Evolutionary conservation across 2,329 filamentous ascomycete genomes (phyloP).

Genomic region (Cladophialophora yegresii): DNA sequence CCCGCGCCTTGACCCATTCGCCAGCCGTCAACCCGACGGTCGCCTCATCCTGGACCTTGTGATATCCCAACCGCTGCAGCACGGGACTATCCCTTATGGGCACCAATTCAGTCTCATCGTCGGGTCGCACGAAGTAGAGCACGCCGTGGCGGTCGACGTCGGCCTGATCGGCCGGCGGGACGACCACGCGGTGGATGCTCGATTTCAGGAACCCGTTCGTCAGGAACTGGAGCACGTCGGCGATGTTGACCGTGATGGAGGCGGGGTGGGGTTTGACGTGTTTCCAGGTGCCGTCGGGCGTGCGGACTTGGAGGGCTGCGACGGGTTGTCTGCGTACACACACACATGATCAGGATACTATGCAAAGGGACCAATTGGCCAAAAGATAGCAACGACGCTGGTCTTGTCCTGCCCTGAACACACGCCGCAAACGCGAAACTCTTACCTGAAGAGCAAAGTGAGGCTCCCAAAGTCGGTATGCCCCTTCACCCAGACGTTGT

Average conservation of each 20-base stretch:
- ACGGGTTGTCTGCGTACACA: slow-evolving; percentile 55
- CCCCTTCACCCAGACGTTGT: slow-evolving; percentile 50
- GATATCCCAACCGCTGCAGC: slow-evolving; percentile 41
- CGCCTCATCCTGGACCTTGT: slow-evolving; percentile 29
- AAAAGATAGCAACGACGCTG: too few relatives aligned
- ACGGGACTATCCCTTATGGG: slow-evolving; percentile 39
- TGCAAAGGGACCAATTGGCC: too few relatives aligned
- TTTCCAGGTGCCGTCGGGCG: slow-evolving; percentile 50
- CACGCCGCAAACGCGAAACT: too few relatives aligned
- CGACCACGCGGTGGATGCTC: slow-evolving; percentile 54
- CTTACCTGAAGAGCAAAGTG: slow-evolving; percentile 54
- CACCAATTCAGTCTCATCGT: slow-evolving; percentile 39
- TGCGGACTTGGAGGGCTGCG: slow-evolving; percentile 58
- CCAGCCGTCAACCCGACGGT: slow-evolving; percentile 38
- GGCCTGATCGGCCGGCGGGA: slow-evolving; percentile 53
- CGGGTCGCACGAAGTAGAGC: slow-evolving; percentile 51
- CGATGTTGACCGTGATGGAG: slow-evolving; percentile 55
- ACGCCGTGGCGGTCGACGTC: slow-evolving; percentile 49
- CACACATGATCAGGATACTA: too few relatives aligned
- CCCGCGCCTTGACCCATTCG: slow-evolving; percentile 42
- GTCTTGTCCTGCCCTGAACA: too few relatives aligned
- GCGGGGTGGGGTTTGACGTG: slow-evolving; percentile 52
- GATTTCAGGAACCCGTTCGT: slow-evolving; percentile 55
- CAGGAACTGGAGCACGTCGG: slow-evolving; percentile 52
- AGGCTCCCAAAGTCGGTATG: slow-evolving; percentile 61